Evolutionary conservation across 306 rosid species (phyloP).

Genomic region (Sechiopsis laciniata): DNA sequence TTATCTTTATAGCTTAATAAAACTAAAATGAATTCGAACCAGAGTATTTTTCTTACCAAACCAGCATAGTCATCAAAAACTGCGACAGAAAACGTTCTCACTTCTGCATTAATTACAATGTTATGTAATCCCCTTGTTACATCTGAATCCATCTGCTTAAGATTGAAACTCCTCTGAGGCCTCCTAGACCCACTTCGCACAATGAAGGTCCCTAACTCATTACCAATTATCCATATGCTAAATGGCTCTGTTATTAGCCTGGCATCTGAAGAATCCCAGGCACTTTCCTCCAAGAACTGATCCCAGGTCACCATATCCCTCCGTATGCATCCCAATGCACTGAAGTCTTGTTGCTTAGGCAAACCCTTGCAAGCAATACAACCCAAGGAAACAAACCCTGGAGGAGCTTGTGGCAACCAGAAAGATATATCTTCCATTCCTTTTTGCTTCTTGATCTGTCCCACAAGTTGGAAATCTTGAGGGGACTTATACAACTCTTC

Average conservation of each 20-base stretch:
- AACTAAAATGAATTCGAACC: background rate
- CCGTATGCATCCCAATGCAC: conserved; percentile 73
- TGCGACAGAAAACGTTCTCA: conserved; percentile 74
- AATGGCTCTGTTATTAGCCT: conserved; percentile 52
- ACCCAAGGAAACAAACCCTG: conserved; percentile 90
- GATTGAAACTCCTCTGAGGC: conserved; percentile 89
- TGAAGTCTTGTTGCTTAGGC: conserved; percentile 66
- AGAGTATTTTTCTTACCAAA: conserved; percentile 60
- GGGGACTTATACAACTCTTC: conserved; percentile 67
- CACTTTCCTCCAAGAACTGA: conserved; percentile 73
- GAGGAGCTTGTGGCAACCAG: conserved; percentile 95
- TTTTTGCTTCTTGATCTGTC: conserved; percentile 77
- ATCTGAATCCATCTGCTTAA: conserved; percentile 65
- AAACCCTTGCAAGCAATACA: conserved; percentile 73
- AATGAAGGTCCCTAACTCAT: conserved; percentile 80
- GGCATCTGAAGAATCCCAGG: conserved; percentile 87
- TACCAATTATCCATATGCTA: conserved; percentile 79
- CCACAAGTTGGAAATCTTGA: conserved; percentile 70
- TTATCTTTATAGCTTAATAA: background rate
- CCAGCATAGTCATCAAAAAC: conserved; percentile 98
- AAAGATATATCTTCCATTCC: conserved; percentile 74
- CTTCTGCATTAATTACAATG: conserved; percentile 68
- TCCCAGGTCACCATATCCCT: conserved; percentile 81
- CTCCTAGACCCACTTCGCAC: conserved; percentile 75
- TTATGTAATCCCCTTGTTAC: conserved; percentile 64